phyloP scores from a whole-genome alignment of 805 yeast genomes.

The Lachancea meyersii region DNA sequence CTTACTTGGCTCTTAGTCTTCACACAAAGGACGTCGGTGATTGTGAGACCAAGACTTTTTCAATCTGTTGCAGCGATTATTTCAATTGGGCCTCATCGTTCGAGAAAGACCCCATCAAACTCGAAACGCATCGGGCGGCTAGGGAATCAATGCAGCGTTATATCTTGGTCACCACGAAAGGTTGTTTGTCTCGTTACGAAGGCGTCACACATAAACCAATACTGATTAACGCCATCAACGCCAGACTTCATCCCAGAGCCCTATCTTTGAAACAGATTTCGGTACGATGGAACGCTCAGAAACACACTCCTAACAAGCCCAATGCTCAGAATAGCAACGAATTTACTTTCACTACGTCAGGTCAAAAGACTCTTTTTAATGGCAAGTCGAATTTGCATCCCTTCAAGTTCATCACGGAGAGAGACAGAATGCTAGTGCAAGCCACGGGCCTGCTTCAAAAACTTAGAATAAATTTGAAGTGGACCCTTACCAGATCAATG shows the following conservation, averaged over 20 bases:
- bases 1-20: no score
- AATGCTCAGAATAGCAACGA: neutral
- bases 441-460: constrained; percentile 39
- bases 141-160: neutral
- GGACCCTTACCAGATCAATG: constrained; percentile 69
- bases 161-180: neutral
- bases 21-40: no score
- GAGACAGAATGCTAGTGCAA: constrained; percentile 33
- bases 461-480: constrained; percentile 48
- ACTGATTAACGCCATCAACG: neutral
- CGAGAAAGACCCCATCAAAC: neutral
- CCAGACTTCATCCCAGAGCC: neutral
- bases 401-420: constrained; percentile 23
- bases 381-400: neutral
- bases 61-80: no score
- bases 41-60: no score
- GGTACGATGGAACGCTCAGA: constrained; percentile 3
- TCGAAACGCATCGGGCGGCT: neutral
- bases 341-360: no score
- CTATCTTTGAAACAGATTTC: neutral
- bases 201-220: neutral
- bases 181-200: neutral
- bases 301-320: neutral
- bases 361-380: neutral
- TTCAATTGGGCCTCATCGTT: no score